Evolutionary conservation across 1,284 basidiomycete species (phyloP), one percentile per base, ranked within the genome.

Genomic region (Ceratobasidium sp.): DNA sequence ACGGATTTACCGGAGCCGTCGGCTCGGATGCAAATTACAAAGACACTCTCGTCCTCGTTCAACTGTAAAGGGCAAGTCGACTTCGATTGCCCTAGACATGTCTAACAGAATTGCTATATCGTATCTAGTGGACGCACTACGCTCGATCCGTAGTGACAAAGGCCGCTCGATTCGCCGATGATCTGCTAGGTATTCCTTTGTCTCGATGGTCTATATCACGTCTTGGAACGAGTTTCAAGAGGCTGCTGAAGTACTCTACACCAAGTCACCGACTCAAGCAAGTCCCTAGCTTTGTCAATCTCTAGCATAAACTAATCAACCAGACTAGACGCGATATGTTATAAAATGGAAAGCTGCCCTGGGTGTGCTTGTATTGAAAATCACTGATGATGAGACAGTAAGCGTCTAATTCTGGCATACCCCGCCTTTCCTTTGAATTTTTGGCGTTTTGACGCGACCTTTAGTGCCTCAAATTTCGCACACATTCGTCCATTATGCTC

Each of bases 391-490:
- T 78, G 84, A 83, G 42, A 91, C 87, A 75, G 94, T 95, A 77
- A n/a, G n/a, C 74, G 91, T 84, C 32, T 50, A 4, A 49, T 49
- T 40, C 7, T 55, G 13, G 7, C 15, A 13, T n/a, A n/a, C n/a
- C 22, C 27, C 35, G 50, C 34, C 10, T 35, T 52, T 13, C 22
- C 42, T 47, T 47, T 20, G 10, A 12, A 12, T 47, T 20, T 15
- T 50, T 27, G 32, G 45, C 40, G 27, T n/a, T 27, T 25, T 32
- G n/a, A 20, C 10, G 22, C 10, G 3, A 25, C 13, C 4, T 64
- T 13, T 77, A 96, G 94, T 95, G 93, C 78, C 82, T 97, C 76
- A 96, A 95, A 79, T 98, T 95, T 84, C 93, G 94, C 78, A 96
- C 95, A 0, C 88, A 90, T 74, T 96, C 93, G 0, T 92, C 92